Conservation (phyloP, 805 yeast genomes). For the Schizosaccharomyces japonicus region DNA sequence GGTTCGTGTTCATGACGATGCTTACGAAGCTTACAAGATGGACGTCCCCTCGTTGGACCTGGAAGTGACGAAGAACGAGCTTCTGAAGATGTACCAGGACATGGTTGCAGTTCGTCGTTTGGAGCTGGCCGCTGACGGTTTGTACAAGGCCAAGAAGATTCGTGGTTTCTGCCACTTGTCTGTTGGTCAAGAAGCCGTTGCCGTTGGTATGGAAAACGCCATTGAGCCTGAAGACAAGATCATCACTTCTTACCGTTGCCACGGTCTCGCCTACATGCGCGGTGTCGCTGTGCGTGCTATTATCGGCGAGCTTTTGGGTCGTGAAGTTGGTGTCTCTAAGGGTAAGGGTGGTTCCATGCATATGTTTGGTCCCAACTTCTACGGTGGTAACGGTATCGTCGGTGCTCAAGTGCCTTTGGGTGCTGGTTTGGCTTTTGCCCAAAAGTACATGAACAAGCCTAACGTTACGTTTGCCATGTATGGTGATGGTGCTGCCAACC, state of each 20-base stretch:
- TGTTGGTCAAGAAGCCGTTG: slow-evolving; percentile 95
- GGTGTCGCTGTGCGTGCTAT: slow-evolving; percentile 80
- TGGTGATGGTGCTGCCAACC: slow-evolving; percentile 99
- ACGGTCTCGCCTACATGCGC: slow-evolving; percentile 91
- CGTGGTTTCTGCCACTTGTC: slow-evolving; percentile 98
- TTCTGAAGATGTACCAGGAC: slow-evolving; percentile 86
- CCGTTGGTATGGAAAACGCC: slow-evolving; percentile 94
- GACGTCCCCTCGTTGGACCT: slow-evolving; percentile 39
- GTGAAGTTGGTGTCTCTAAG: slow-evolving; percentile 76
- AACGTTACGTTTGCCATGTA: slow-evolving; percentile 70
- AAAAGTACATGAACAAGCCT: slow-evolving; percentile 62
- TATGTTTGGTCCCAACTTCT: slow-evolving; percentile 85
- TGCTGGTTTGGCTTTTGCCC: slow-evolving; percentile 95
- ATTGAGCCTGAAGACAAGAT: slow-evolving; percentile 64
- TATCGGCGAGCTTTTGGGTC: slow-evolving; percentile 90
- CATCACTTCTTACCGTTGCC: slow-evolving; percentile 95
- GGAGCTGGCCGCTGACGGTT: slow-evolving; percentile 97
- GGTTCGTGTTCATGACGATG: slow-evolving; percentile 38
- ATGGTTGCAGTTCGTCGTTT: slow-evolving; percentile 80
- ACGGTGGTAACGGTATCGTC: slow-evolving; percentile 98
- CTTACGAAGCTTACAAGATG: slow-evolving; percentile 69
- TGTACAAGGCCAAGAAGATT: slow-evolving; percentile 93
- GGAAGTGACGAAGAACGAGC: slow-evolving; percentile 54
- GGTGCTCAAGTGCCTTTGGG: slow-evolving; percentile 99
- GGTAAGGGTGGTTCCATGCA: slow-evolving; percentile 99